phyloP scores from a whole-genome alignment of 2,329 filamentous ascomycete genomes.

The Colletotrichum spaethianum region DNA sequence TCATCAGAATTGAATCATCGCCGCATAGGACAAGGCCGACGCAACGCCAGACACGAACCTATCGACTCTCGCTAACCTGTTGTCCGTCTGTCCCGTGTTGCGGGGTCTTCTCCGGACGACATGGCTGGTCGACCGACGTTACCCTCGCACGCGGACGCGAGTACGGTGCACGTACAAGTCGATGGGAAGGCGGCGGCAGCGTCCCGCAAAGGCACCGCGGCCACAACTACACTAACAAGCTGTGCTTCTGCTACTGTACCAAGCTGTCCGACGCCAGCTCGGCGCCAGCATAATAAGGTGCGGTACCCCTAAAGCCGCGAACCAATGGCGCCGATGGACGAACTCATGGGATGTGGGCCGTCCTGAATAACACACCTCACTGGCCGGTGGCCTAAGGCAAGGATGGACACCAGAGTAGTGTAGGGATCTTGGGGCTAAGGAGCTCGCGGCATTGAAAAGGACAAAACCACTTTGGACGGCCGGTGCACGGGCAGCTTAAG shows the following conservation, averaged over 20 bases:
- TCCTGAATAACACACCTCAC: neutral
- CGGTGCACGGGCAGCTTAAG: neutral
- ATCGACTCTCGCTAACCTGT: neutral
- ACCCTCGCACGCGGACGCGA: neutral
- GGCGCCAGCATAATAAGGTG: neutral
- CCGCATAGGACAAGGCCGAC: neutral
- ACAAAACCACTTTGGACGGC: neutral
- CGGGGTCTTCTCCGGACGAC: slow-evolving; percentile 32
- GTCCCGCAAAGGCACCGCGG: neutral
- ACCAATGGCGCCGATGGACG: slow-evolving; percentile 20
- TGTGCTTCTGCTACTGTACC: neutral
- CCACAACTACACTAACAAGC: too few relatives aligned
- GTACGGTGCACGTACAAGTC: slow-evolving; percentile 10
- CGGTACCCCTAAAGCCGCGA: slow-evolving; percentile 4
- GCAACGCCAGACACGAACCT: neutral
- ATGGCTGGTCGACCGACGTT: slow-evolving; percentile 1
- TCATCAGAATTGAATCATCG: slow-evolving; percentile 7
- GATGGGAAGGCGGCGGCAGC: slow-evolving; percentile 4
- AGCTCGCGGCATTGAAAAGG: neutral
- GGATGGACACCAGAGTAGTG: neutral
- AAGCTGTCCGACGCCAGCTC: neutral
- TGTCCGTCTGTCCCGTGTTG: neutral
- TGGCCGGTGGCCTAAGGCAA: neutral
- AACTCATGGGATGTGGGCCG: slow-evolving; percentile 21
- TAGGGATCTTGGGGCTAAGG: neutral